Base-by-base conservation (phyloP, 1,139 yeast species). In the Debaryomyces singareniensis region DNA sequence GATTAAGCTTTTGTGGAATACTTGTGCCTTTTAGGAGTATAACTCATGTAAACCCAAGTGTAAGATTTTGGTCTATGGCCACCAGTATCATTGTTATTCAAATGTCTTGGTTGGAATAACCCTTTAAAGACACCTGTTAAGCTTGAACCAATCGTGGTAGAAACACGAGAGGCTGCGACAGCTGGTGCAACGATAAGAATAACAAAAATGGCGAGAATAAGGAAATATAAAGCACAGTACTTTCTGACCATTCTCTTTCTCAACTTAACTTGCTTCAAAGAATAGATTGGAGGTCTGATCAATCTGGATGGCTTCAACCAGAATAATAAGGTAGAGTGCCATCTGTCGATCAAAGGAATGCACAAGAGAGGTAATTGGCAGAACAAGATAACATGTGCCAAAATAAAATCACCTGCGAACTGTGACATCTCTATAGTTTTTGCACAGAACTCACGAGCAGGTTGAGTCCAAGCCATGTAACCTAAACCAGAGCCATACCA, bases 291-390 rank as follows among this genome's bases (percentile, higher is more conserved):
- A 43, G 97, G 98, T 64, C 99, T 85, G 53, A 91, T 91, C 69
- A 91, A 96, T 67, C 95, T 82, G 38, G 94, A 81, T 40, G 98
- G 98, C 61, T 87, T 85, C 65, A 91, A 80, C 99, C 99, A 91
- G 79, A 91, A 91, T 64, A 91, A 75, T 91, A 91, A 80, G 64
- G 89, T 83, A 28, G 98, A 89, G 66, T 91, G 99, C 95, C 95
- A 87, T 70, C 89, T 84, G 68, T 91, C 98, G 58, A 89, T 69
- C 61, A 77, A 72, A 51, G 99, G 99, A 48, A 91, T 65, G 44
- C 75, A 71, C 45, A 93, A 71, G 34, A 87, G 54, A 48, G 99
- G 99, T 55, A 86, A 72, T 67, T 91, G 97, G 47, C 79, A 68
- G 71, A 91, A 85, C 57, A 91, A 69, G 38, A 91, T 68, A 47